Evolutionary conservation across 164 flowering plant genomes (phyloP), one percentile per base, ranked within the genome.

Genomic region (Nymphaea colorata): DNA sequence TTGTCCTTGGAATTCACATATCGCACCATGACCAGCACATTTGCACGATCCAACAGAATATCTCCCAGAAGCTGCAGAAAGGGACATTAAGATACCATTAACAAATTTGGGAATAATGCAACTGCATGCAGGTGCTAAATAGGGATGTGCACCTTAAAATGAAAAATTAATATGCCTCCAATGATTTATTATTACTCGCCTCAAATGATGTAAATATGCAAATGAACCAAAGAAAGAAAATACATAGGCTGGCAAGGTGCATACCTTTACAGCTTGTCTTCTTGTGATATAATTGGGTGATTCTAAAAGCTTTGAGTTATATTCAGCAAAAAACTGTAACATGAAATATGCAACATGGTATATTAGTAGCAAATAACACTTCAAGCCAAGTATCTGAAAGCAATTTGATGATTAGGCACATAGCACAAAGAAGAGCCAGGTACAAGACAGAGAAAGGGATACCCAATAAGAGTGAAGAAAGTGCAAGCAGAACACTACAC

Each of bases 1-100:
- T 95, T 92, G 51, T 90, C 94, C 76, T 79, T 85, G 62, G 98
- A 95, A 86, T 90, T 78, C 73, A 92, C 98, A 82, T 90, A 95
- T 41, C 84, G 82, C 59, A 83, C 82, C 98, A 95, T 95, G 53
- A 92, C 83, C 44, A 78, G 80, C 72, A 92, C 81, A 79, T 92
- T 94, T 63, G 99, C 83, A 57, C 98, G 89, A 78, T 95, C 99
- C 68, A 95, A 79, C 71, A 95, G 73, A 44, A 94, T 90, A 69
- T 90, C 97, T 59, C 93, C 98, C 76, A 94, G 75, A 71, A 94
- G 83, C 99, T 94, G 94, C 44, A 71, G 71, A 17, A 69, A 68
- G 44, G 44, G 64, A 17, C 36, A 17, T 17, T 61, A 17, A 61
- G 64, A 10, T n/a, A 25, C 36, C 36, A 25, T 25, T 25, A 25